These are phyloP conservation scores for Houttuynia cordata DNA, from an alignment of 164 flowering plant species.

Conservation along the genomic window DNA sequence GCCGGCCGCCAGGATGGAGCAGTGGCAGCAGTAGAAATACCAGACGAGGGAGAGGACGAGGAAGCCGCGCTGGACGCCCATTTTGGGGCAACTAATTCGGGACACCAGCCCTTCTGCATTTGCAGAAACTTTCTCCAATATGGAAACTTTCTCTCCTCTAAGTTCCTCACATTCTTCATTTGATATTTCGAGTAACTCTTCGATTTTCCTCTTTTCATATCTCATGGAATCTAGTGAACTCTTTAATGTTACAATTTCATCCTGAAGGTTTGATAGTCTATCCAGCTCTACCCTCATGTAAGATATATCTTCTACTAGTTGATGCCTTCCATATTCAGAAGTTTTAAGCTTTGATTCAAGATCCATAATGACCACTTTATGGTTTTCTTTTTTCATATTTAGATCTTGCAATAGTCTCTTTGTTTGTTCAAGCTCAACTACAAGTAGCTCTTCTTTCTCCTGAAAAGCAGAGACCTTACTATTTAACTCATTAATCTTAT, in stretches of 20 bases:
- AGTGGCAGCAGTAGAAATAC: neutral
- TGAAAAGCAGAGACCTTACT: slow-evolving; percentile 31
- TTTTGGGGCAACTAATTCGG: neutral
- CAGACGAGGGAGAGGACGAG: neutral
- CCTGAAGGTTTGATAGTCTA: slow-evolving; percentile 26
- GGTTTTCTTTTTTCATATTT: slow-evolving; percentile 41
- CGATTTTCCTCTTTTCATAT: slow-evolving; percentile 43
- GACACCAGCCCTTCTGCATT: slow-evolving; percentile 27
- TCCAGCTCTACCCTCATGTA: slow-evolving; percentile 44
- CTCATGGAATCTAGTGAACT: slow-evolving; percentile 26
- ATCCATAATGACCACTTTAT: slow-evolving; percentile 21
- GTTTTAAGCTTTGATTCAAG: slow-evolving; percentile 54
- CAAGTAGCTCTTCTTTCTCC: slow-evolving; percentile 27
- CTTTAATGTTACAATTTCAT: slow-evolving; percentile 37
- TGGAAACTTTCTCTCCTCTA: slow-evolving; percentile 40
- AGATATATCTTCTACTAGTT: slow-evolving; percentile 33
- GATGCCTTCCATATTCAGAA: slow-evolving; percentile 46
- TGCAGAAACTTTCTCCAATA: slow-evolving; percentile 35
- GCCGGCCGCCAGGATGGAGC: neutral
- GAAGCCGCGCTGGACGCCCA: neutral
- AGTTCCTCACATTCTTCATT: slow-evolving; percentile 35
- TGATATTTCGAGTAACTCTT: slow-evolving; percentile 25
- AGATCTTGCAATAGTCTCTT: slow-evolving; percentile 30
- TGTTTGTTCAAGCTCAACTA: slow-evolving; percentile 32
- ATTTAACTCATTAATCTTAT: slow-evolving; percentile 29